Base-by-base conservation (phyloP, 1,284 basidiomycete species). In the Phenoliferia sp. region DNA sequence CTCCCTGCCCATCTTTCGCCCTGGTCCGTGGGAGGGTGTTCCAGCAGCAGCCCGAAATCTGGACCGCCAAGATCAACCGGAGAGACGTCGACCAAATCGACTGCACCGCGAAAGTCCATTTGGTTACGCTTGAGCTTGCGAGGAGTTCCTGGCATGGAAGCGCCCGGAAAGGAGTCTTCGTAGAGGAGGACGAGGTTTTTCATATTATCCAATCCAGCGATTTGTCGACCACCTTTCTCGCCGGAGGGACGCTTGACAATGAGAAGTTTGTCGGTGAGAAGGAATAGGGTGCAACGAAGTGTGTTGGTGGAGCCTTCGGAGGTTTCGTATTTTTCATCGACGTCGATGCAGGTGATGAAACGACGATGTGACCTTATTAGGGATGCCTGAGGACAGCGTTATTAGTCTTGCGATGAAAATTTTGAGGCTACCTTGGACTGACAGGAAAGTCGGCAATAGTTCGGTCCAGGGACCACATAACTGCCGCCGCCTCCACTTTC, bases 181-280 rank as follows among this genome's bases (percentile, higher is more conserved):
- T 75, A 65, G 65, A 64, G 76, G 12, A 50, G 61, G 19, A 73
- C 86, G 36, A 94, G 81, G 76, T 86, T 89, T 63, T 90, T 86
- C 26, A 92, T 82, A 61, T 94, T 89, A 74, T 96, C 92, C 57
- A 99, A 81, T 0, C 96, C 94, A 2, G 92, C 86, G 31, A 93
- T 79, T 29, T 83, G 81, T 58, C 87, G 84, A 0, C 90, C 94
- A 54, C 87, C 85, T 75, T 88, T 88, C 3, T 85, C 84, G 55
- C 85, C 85, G 10, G 85, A 83, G 2, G 90, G 88, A 34, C 96
- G 86, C 80, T 98, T 98, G 62, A 88, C 89, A 68, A 99, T 87
- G 77, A 97, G 85, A 34, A 99, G 81, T 76, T 92, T 92, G 80
- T 99, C 96, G 74, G 95, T 90, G 76, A 99, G 99, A 52, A 99